Evolutionary conservation across 2,329 filamentous ascomycete genomes (phyloP), one percentile per base, ranked within the genome.

Genomic region (Sphaerostilbella broomeana): DNA sequence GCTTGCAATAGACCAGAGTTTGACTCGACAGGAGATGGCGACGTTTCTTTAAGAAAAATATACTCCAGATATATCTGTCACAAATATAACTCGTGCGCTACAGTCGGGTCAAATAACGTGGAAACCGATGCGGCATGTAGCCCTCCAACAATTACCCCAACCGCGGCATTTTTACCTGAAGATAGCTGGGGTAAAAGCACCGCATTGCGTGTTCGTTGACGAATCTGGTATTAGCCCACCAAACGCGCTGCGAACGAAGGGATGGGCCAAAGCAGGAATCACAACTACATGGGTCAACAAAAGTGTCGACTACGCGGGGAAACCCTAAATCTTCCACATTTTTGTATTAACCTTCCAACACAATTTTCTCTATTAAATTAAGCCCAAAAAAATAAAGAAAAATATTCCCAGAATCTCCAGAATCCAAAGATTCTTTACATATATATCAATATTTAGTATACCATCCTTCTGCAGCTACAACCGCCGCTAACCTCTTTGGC

Each of bases 141-240:
- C n/a, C n/a, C n/a, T n/a, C n/a, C n/a, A n/a, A n/a, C n/a, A n/a
- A n/a, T n/a, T n/a, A n/a, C n/a, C n/a, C n/a, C n/a, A n/a, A n/a
- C n/a, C n/a, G n/a, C 29, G 13, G 29, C 29, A 19, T 31, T 27
- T 27, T 5, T 27, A 27, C 25, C 29, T 31, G 13, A 19, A 31
- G 29, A 31, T 31, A 19, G 29, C 29, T 31, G 29, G 29, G 18
- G 29, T 31, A 19, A 31, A 31, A 31, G 29, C 29, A 31, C 29
- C 7, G n/a, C 6, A 31, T 31, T 31, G 29, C 18, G 29, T 31
- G 13, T 31, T 31, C 16, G 29, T 31, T 17, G 29, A 31, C 16
- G 29, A 31, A 31, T 31, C 29, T 19, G 29, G 29, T 19, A 31
- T 31, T 19, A 31, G 18, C 29, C 29, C 29, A 31, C 29, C 29